Percentiles rank a stretch among this genome's conserved stretches.
Conservation (phyloP, 805 yeast species). For the Wickerhamomyces canadensis region DNA sequence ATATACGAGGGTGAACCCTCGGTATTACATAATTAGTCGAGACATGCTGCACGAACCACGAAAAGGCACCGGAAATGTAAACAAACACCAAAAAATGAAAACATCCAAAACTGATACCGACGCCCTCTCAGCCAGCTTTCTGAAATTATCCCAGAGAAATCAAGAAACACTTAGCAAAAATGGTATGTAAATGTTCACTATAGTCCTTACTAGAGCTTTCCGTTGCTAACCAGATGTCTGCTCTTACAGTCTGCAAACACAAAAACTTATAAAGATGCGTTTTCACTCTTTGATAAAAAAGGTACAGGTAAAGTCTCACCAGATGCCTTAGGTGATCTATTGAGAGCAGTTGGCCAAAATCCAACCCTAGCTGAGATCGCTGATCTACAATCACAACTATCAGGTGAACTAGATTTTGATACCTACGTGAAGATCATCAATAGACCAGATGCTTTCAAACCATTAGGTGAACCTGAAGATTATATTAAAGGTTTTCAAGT, state of each 20-base stretch:
- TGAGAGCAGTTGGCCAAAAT: constrained; percentile 97
- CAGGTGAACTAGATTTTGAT: constrained; percentile 56
- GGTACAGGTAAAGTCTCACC: constrained; percentile 89
- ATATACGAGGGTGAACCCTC: too few species aligned
- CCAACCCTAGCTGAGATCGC: constrained; percentile 89
- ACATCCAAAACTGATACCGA: background rate
- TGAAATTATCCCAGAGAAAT: too few species aligned
- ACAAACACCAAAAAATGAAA: background rate
- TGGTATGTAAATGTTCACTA: background rate
- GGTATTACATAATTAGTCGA: background rate
- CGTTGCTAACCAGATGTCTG: background rate
- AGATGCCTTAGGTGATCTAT: constrained; percentile 83
- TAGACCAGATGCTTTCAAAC: constrained; percentile 85
- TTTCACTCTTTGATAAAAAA: constrained; percentile 92
- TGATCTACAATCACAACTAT: constrained; percentile 40
- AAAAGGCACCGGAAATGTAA: background rate
- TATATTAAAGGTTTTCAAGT: constrained; percentile 96
- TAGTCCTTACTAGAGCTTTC: background rate
- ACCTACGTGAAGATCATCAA: constrained; percentile 71
- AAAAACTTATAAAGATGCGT: constrained; percentile 76
- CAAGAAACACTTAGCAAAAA: background rate
- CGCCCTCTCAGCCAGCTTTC: too few species aligned
- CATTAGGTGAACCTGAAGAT: constrained; percentile 81
- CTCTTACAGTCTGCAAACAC: constrained; percentile 23
- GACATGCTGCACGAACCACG: background rate